phyloP scores from a whole-genome alignment of 2,329 filamentous ascomycete species.

The Trichoderma sp. region DNA sequence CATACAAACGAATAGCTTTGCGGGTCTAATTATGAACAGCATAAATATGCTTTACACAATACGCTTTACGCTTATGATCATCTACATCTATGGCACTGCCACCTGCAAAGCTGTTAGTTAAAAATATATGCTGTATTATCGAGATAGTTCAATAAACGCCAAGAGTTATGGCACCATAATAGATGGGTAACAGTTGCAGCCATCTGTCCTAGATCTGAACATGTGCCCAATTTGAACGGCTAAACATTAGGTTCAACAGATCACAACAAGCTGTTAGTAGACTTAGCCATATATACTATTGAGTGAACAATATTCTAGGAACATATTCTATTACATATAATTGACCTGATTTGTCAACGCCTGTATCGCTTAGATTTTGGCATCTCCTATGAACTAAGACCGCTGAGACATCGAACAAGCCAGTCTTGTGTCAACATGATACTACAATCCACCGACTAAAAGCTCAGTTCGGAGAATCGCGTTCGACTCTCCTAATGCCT shows the following conservation, averaged over 20 bases:
- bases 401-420: not conserved
- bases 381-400: not conserved
- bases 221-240: not conserved
- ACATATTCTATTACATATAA: not conserved
- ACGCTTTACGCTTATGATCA: no score
- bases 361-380: not conserved
- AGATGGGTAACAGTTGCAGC: not conserved
- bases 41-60: no score
- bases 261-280: not conserved
- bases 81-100: no score
- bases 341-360: not conserved
- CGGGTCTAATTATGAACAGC: no score
- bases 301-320: not conserved
- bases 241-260: not conserved
- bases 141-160: not conserved
- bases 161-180: not conserved
- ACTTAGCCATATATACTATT: not conserved
- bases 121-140: no score
- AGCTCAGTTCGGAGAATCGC: not conserved
- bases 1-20: no score
- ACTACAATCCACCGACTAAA: not conserved
- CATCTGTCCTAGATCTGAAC: not conserved
- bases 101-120: no score
- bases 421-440: not conserved
- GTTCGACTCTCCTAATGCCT: not conserved